These are phyloP conservation scores for Saccharomycopsis sp. DNA, from an alignment of 805 yeast species.

Conservation along the genomic window DNA sequence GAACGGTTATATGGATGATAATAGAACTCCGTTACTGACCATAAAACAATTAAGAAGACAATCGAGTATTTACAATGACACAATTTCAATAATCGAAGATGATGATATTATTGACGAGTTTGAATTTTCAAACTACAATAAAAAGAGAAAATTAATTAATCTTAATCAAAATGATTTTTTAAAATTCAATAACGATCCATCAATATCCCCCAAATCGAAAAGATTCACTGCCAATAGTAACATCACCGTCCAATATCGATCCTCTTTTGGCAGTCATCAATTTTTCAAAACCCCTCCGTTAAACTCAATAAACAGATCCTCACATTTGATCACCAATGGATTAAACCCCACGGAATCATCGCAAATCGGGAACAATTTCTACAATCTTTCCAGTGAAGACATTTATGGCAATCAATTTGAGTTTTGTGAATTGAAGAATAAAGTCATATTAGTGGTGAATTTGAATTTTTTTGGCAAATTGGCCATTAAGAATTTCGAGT, in stretches of 20 bases:
- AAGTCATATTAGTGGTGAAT: slow-evolving; percentile 14
- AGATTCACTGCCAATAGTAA: neutral
- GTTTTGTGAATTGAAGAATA: slow-evolving; percentile 5
- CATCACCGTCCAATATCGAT: neutral
- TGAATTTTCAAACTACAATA: neutral
- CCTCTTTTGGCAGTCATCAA: neutral
- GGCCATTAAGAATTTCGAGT: slow-evolving; percentile 4
- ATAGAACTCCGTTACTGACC: too few relatives aligned
- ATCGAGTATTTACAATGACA: slow-evolving; percentile 10
- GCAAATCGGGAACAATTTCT: slow-evolving; percentile 7
- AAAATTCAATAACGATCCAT: neutral
- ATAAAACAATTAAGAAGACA: slow-evolving; percentile 6
- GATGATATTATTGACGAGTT: neutral
- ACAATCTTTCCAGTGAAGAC: slow-evolving; percentile 8
- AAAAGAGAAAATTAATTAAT: slow-evolving; percentile 1
- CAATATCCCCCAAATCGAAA: too few relatives aligned
- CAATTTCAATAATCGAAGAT: slow-evolving; percentile 5
- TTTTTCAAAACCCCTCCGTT: neutral
- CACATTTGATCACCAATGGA: slow-evolving; percentile 13
- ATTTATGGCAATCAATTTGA: slow-evolving; percentile 9
- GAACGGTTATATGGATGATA: slow-evolving; percentile 7
- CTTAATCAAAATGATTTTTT: neutral
- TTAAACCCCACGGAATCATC: slow-evolving; percentile 6
- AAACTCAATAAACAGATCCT: too few relatives aligned
- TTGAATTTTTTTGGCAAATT: slow-evolving; percentile 3